phyloP scores from a whole-genome alignment of 805 yeast genomes.

The Starmerella roubikii region DNA sequence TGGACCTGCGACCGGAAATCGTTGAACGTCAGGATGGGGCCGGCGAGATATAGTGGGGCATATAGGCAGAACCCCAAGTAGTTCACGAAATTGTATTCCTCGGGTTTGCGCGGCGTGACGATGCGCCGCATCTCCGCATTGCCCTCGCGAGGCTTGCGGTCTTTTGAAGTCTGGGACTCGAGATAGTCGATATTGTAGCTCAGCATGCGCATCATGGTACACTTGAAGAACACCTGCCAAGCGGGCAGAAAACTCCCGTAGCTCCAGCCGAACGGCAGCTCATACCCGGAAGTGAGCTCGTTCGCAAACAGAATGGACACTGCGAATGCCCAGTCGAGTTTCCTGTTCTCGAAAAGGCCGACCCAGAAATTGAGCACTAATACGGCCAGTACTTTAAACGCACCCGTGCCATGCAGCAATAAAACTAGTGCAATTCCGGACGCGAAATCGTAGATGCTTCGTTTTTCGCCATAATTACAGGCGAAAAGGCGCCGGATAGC shows the following conservation, averaged over 20 bases:
- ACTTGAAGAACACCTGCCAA: slow-evolving; percentile 95
- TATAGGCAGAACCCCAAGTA: slow-evolving; percentile 68
- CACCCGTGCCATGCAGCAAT: slow-evolving; percentile 70
- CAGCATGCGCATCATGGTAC: slow-evolving; percentile 69
- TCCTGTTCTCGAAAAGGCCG: slow-evolving; percentile 17
- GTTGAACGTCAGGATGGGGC: slow-evolving; percentile 87
- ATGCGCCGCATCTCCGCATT: slow-evolving; percentile 20
- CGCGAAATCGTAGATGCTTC: slow-evolving; percentile 53
- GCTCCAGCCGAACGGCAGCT: slow-evolving; percentile 44
- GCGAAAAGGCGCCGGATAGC: slow-evolving; percentile 31
- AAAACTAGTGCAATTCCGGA: slow-evolving; percentile 58
- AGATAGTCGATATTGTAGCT: slow-evolving; percentile 69
- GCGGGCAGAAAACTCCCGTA: slow-evolving; percentile 67
- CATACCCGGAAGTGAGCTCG: slow-evolving; percentile 44
- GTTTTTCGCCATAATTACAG: slow-evolving; percentile 12
- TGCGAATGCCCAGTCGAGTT: slow-evolving; percentile 63
- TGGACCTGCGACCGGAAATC: slow-evolving; percentile 62
- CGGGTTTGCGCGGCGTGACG: slow-evolving; percentile 41
- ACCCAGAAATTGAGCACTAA: slow-evolving; percentile 40
- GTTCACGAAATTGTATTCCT: slow-evolving; percentile 49
- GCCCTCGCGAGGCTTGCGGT: not conserved
- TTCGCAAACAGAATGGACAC: slow-evolving; percentile 65
- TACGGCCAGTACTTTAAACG: slow-evolving; percentile 47
- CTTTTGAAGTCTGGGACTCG: not conserved
- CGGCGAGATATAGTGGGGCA: slow-evolving; percentile 86